Percentiles rank a stretch among this genome's conserved stretches.
These are phyloP conservation scores for Iris macrosiphon DNA, from an alignment of 106 monocot species.

Conservation along the genomic window DNA sequence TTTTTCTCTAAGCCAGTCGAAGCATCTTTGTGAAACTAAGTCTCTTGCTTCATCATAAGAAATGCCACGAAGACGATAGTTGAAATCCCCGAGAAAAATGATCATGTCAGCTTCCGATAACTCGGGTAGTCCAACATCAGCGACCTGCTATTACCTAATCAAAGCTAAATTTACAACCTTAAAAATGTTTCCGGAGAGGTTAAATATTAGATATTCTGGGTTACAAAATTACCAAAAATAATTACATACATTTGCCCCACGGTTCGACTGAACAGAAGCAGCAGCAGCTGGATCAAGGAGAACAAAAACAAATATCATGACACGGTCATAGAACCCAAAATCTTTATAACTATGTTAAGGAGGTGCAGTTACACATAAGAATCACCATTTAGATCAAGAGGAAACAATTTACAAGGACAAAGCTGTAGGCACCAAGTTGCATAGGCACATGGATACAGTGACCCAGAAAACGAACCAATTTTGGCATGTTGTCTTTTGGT, in stretches of 20 bases:
- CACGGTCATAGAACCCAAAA: neutral
- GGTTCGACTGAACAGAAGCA: constrained; percentile 36
- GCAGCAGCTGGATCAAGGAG: constrained; percentile 20
- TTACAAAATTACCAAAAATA: neutral
- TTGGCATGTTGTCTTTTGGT: too few relatives aligned
- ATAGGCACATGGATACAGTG: too few relatives aligned
- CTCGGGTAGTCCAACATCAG: constrained; percentile 42
- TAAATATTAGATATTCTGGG: neutral
- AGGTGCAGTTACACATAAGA: too few relatives aligned
- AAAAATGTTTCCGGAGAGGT: neutral
- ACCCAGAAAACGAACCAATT: too few relatives aligned
- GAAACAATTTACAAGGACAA: too few relatives aligned
- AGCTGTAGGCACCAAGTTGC: too few relatives aligned
- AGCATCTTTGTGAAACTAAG: constrained; percentile 57
- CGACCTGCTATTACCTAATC: constrained; percentile 14
- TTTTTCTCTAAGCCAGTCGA: constrained; percentile 65
- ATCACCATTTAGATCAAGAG: too few relatives aligned
- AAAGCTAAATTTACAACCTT: neutral
- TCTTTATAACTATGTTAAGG: neutral
- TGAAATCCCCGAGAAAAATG: constrained; percentile 65
- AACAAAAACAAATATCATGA: constrained; percentile 1
- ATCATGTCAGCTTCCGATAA: constrained; percentile 71
- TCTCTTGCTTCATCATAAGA: constrained; percentile 68
- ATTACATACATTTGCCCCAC: constrained; percentile 31
- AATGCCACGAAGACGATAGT: constrained; percentile 51